These are phyloP conservation scores for Cinchona pubescens DNA, from an alignment of 257 asterid species.

Conservation along the genomic window DNA sequence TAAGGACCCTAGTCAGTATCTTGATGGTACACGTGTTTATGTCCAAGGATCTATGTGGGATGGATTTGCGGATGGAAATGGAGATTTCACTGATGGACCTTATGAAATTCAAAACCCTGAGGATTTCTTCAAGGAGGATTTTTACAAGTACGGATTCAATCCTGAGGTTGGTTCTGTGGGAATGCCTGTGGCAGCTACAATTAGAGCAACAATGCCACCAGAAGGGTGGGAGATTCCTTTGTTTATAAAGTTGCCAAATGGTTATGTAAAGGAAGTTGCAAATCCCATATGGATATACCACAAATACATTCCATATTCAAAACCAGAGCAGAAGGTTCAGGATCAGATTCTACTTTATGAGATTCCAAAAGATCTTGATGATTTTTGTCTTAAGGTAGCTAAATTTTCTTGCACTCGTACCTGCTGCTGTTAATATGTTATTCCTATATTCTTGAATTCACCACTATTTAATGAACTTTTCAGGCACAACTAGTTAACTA, in stretches of 20 bases:
- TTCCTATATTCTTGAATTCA: slow-evolving; percentile 5
- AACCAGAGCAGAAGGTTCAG: slow-evolving; percentile 68
- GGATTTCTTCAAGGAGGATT: slow-evolving; percentile 76
- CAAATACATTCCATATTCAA: slow-evolving; percentile 87
- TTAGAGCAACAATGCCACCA: slow-evolving; percentile 84
- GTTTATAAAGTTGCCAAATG: slow-evolving; percentile 52
- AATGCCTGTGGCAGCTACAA: slow-evolving; percentile 96
- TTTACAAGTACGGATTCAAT: slow-evolving; percentile 78
- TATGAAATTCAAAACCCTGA: slow-evolving; percentile 92
- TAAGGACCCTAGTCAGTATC: slow-evolving; percentile 79
- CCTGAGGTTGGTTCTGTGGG: slow-evolving; percentile 99
- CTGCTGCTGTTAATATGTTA: not conserved
- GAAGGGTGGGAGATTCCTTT: slow-evolving; percentile 89
- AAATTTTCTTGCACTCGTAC: not conserved
- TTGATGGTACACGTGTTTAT: slow-evolving; percentile 86
- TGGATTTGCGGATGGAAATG: slow-evolving; percentile 95
- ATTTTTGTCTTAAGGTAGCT: slow-evolving; percentile 88
- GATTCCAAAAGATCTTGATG: slow-evolving; percentile 76
- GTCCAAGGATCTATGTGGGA: slow-evolving; percentile 96
- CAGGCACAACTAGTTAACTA: slow-evolving; percentile 94
- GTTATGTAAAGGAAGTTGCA: slow-evolving; percentile 76
- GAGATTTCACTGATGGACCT: slow-evolving; percentile 89
- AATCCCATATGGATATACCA: slow-evolving; percentile 91
- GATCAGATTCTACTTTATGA: slow-evolving; percentile 89
- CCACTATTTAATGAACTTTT: slow-evolving; percentile 20